Evolutionary conservation across 192 early-diverging fungal species (phyloP).

Genomic region (Gigaspora rosea): DNA sequence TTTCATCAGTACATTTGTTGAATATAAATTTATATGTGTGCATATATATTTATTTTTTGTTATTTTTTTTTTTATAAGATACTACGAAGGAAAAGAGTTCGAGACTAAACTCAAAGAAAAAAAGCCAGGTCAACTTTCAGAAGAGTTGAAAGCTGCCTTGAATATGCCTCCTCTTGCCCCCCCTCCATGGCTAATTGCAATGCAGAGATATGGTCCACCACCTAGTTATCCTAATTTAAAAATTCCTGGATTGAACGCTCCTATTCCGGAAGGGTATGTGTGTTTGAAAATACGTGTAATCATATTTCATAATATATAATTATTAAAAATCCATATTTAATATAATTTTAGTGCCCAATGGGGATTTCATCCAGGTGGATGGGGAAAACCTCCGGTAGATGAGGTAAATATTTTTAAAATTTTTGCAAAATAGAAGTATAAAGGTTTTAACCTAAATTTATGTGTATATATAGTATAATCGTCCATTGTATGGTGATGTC

Average conservation of each 20-base stretch:
- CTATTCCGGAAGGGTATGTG: constrained; percentile 78
- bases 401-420: constrained; percentile 43
- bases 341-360: constrained; percentile 74
- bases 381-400: constrained; percentile 85
- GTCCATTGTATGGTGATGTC: constrained; percentile 95
- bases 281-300: neutral
- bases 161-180: constrained; percentile 91
- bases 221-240: constrained; percentile 90
- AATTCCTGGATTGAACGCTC: constrained; percentile 93
- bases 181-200: constrained; percentile 96
- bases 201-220: constrained; percentile 97
- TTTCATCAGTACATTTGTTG: too few species aligned
- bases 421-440: neutral
- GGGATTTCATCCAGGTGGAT: constrained; percentile 98
- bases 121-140: constrained; percentile 85
- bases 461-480: constrained; percentile 59
- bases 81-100: constrained; percentile 97
- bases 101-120: constrained; percentile 85
- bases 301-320: neutral
- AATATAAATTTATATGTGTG: too few species aligned
- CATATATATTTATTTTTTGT: too few species aligned
- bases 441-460: neutral
- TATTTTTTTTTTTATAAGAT: constrained; percentile 42
- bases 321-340: too few species aligned
- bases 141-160: constrained; percentile 84